A percentile compares a stretch with the other conserved stretches of the same genome.
Conservation (phyloP, 306 rosid genomes). For the Fragaria nilgerrensis region DNA sequence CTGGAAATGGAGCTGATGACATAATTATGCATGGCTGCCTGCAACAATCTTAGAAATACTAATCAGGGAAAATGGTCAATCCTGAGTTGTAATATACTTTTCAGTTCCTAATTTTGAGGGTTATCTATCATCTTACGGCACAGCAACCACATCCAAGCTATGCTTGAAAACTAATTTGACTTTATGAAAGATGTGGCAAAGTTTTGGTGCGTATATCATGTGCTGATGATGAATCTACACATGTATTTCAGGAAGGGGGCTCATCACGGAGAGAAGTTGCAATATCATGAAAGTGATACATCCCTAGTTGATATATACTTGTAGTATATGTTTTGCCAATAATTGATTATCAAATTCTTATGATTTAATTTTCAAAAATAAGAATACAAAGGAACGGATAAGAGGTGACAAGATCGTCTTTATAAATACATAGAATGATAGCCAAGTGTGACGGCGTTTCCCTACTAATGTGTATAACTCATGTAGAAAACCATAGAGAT, state of each 20-base stretch:
- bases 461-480: no score
- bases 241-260: not conserved
- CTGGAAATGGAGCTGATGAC: not conserved
- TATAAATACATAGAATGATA: no score
- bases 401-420: no score
- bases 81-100: not conserved
- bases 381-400: no score
- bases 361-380: no score
- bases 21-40: not conserved
- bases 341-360: no score
- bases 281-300: no score
- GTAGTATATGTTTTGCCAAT: no score
- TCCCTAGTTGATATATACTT: no score
- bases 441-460: no score
- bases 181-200: no score
- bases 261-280: not conserved
- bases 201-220: not conserved
- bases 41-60: not conserved
- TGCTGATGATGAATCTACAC: not conserved
- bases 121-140: not conserved
- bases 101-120: not conserved
- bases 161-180: not conserved
- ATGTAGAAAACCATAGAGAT: no score
- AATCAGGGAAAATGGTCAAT: not conserved
- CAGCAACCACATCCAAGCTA: not conserved